Evolutionary conservation across 1,139 yeast species (phyloP).

Genomic region (Yamadazyma friedrichii): DNA sequence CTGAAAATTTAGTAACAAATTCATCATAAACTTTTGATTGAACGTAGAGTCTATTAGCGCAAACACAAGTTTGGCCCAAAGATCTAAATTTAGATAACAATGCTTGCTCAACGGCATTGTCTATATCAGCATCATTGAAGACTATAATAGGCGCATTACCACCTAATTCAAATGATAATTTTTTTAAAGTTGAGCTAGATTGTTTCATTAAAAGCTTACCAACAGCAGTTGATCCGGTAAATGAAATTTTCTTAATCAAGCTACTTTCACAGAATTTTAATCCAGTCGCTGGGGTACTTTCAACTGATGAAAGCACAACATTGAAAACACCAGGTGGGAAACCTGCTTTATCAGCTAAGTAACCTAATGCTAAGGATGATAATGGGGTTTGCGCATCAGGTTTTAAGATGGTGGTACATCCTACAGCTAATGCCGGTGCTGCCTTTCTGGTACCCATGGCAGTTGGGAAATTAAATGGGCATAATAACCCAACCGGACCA

Average conservation of each 20-base stretch:
- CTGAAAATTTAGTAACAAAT: conserved; percentile 36
- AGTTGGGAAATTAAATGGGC: conserved; percentile 49
- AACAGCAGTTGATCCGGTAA: conserved; percentile 60
- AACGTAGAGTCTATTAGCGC: conserved; percentile 80
- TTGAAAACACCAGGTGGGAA: conserved; percentile 46
- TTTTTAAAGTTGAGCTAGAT: conserved; percentile 45
- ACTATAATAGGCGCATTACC: conserved; percentile 54
- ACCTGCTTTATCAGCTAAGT: conserved; percentile 43
- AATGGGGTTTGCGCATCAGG: conserved; percentile 49
- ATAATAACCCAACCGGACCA: conserved; percentile 48
- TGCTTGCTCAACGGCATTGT: conserved; percentile 47
- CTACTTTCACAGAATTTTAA: conserved; percentile 37
- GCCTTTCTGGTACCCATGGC: conserved; percentile 51
- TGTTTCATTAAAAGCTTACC: conserved; percentile 52
- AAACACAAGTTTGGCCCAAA: conserved; percentile 90
- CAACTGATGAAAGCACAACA: conserved; percentile 36
- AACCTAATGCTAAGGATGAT: conserved; percentile 44
- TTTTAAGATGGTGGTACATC: conserved; percentile 46
- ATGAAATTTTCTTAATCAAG: conserved; percentile 47
- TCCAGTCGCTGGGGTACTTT: conserved; percentile 35
- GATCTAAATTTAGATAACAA: conserved; percentile 60
- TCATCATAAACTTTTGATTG: conserved; percentile 68
- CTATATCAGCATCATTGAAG: conserved; percentile 49
- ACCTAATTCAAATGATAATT: conserved; percentile 51
- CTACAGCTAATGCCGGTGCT: conserved; percentile 51